A percentile compares a stretch with the other conserved stretches of the same genome.
These are phyloP conservation scores for Ophiosphaerella narmari DNA, from an alignment of 2,329 filamentous ascomycete genomes.

Conservation along the genomic window DNA sequence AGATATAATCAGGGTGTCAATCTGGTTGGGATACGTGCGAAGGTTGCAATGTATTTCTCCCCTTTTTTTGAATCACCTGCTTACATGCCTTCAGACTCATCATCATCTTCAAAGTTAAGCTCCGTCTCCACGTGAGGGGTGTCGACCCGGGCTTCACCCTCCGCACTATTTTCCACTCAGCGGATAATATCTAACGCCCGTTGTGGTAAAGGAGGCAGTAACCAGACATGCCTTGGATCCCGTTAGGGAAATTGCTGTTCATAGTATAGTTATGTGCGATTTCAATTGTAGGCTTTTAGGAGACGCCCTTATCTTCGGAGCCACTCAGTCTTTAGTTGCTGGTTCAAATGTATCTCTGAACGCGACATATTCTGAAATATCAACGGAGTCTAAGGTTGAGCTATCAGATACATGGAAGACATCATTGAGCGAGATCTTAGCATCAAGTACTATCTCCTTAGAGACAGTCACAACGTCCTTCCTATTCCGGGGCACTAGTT, in stretches of 20 bases:
- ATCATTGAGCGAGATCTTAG: no score
- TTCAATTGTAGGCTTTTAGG: no score
- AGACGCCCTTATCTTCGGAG: no score
- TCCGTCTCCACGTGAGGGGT: background rate
- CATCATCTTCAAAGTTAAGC: background rate
- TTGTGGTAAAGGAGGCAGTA: background rate
- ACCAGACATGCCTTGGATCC: constrained; percentile 3
- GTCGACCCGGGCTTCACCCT: background rate
- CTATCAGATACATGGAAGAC: no score
- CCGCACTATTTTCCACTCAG: background rate
- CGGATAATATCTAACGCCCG: constrained; percentile 3
- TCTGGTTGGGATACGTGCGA: constrained; percentile 5
- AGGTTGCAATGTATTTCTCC: background rate
- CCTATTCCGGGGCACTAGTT: background rate
- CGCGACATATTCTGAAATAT: no score
- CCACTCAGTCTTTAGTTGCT: no score
- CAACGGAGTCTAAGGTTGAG: no score
- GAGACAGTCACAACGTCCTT: background rate
- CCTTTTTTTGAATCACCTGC: no score
- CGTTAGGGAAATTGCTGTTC: constrained; percentile 3
- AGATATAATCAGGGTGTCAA: constrained; percentile 1
- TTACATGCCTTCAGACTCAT: background rate
- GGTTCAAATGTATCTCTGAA: no score
- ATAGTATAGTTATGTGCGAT: background rate
- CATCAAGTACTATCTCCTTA: background rate